phyloP scores from a whole-genome alignment of 1,284 basidiomycete species.

The Rhodotorula sp. region DNA sequence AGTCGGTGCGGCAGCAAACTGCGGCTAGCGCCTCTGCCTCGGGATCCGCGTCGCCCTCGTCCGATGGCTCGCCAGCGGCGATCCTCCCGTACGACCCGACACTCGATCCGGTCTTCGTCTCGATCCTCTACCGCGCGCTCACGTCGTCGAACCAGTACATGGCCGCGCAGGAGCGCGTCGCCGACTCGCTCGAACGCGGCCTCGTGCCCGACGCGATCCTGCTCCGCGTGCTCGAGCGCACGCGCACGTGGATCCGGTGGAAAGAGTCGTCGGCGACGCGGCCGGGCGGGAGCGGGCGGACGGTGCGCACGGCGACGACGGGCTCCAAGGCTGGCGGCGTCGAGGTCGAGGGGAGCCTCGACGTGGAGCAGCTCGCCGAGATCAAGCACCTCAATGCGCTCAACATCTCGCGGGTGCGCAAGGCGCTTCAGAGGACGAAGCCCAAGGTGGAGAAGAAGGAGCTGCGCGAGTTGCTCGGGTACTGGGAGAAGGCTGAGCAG shows the following conservation, averaged over 20 bases:
- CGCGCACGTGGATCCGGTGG: constrained; percentile 15
- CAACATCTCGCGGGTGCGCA: constrained; percentile 4
- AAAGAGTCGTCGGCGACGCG: constrained; percentile 9
- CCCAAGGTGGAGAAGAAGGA: constrained; percentile 2
- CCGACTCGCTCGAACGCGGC: constrained; percentile 14
- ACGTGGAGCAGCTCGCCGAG: neutral
- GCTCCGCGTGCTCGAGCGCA: constrained; percentile 3
- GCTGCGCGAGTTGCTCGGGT: neutral
- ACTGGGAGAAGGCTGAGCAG: constrained; percentile 8
- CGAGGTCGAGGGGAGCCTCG: neutral
- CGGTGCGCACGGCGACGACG: neutral
- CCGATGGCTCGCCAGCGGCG: neutral
- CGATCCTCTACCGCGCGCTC: constrained; percentile 34
- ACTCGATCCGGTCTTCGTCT: constrained; percentile 37
- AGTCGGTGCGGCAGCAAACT: neutral
- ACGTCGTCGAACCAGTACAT: neutral
- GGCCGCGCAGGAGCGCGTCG: constrained; percentile 21
- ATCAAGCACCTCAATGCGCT: constrained; percentile 6
- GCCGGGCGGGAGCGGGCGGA: neutral
- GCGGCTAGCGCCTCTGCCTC: neutral
- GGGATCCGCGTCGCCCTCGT: neutral
- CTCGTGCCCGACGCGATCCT: constrained; percentile 31
- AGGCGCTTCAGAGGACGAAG: neutral
- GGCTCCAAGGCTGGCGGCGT: neutral
- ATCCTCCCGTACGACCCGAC: constrained; percentile 25